Base-by-base conservation (phyloP, 352 stramenopile genomes). In the Globisporangium splendens region DNA sequence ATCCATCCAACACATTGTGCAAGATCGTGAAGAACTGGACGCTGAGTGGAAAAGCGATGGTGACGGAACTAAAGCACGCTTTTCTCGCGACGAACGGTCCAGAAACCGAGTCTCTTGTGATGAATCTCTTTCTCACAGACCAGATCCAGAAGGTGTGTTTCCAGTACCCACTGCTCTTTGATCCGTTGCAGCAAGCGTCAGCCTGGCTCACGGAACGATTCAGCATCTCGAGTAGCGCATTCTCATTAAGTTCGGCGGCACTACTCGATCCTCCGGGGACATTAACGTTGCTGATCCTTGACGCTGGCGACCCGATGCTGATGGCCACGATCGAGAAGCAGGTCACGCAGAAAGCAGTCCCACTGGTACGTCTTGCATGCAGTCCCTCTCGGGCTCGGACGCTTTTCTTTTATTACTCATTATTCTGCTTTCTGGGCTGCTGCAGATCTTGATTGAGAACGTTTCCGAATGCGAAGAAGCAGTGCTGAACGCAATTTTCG, bases 41-140 rank as follows among this genome's bases (percentile, higher is more conserved):
- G 0, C 3, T 83, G 13, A 72, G 64, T 42, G 69, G 60, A 14
- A 55, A 66, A 38, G 41, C 49, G 12, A 54, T 79, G 22, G 39
- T 52, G 28, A 39, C 47, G 1, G 60, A 79, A 7, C 55, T 89
- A 1, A 48, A 61, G n/a, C 61, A 71, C n/a, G 54, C 61, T 2
- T 65, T 84, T 24, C n/a, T 72, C n/a, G 68, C 66, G 1, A 56
- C 66, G 47, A 54, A 70, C 1, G 42, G 57, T 51, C 13, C 48
- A 0, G 41, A 73, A 3, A 38, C 68, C 0, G 56, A 44, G 0
- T 59, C 73, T 7, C 62, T 87, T 20, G 61, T 66, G 3, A 66
- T 69, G 11, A 85, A 70, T 46, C 57, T 90, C 44, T 73, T 84
- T 24, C 51, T 87, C 13, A 69, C 83, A 59, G 68, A 84, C 38